phyloP scores from a whole-genome alignment of 352 stramenopile genomes.

The Globisporangium perplexum region DNA sequence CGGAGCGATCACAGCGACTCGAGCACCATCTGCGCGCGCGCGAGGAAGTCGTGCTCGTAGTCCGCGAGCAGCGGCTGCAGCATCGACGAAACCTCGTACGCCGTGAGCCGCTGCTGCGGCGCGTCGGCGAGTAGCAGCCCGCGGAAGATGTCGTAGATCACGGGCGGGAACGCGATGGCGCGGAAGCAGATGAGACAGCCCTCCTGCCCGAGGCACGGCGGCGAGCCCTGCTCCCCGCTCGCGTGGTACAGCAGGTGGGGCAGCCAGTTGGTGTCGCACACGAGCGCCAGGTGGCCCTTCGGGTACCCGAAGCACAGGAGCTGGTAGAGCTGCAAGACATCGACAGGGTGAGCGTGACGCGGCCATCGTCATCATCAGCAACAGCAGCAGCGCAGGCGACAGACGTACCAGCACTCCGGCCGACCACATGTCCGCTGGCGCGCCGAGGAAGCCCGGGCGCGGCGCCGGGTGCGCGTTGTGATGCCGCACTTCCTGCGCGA shows the following conservation, averaged over 20 bases:
- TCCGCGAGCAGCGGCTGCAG: conserved; percentile 49
- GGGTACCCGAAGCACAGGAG: conserved; percentile 78
- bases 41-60: conserved; percentile 56
- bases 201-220: conserved; percentile 40
- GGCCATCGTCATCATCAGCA: too few relatives aligned
- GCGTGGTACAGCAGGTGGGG: conserved; percentile 64
- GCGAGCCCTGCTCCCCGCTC: conserved; percentile 24
- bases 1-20: conserved; percentile 18
- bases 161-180: conserved; percentile 60
- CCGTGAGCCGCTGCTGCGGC: conserved; percentile 50
- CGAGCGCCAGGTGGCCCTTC: conserved; percentile 64
- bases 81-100: conserved; percentile 38
- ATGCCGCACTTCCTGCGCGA: conserved; percentile 55
- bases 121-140: conserved; percentile 44
- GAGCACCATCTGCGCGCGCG: conserved; percentile 41
- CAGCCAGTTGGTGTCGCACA: conserved; percentile 73
- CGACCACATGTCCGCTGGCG: conserved; percentile 76
- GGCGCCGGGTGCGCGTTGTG: conserved; percentile 57
- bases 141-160: conserved; percentile 72
- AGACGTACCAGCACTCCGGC: conserved; percentile 60
- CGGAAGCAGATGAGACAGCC: conserved; percentile 82
- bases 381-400: neutral
- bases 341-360: too few relatives aligned
- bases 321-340: conserved; percentile 69
- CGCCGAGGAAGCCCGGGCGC: conserved; percentile 58